Evolutionary conservation across 148 eudicot species (phyloP).

Genomic region (Rhododendron simsii): DNA sequence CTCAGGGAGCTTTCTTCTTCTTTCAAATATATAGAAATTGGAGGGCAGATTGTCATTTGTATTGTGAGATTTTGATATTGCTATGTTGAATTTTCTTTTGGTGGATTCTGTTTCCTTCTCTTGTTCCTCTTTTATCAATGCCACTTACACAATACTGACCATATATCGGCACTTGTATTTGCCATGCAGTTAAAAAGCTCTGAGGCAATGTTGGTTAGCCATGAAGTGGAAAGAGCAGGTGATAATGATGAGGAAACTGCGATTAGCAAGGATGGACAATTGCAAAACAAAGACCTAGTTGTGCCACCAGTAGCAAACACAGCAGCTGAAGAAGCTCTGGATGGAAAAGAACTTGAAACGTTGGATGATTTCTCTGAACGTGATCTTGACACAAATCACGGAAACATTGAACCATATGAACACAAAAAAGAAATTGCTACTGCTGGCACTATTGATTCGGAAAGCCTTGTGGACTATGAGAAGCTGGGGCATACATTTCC

Average conservation of each 20-base stretch:
- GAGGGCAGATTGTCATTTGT: not conserved
- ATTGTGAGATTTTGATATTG: not conserved
- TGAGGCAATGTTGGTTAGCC: conserved; percentile 5
- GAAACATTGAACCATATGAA: not conserved
- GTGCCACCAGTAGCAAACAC: conserved; percentile 10
- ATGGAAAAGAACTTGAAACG: not conserved
- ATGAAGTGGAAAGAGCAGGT: conserved; percentile 1
- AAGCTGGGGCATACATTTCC: not conserved
- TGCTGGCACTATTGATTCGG: not conserved
- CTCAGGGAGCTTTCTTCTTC: not conserved
- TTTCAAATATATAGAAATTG: not conserved
- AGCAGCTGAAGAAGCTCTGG: conserved; percentile 11
- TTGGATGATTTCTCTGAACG: conserved; percentile 7
- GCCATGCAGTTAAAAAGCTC: conserved; percentile 12
- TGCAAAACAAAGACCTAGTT: conserved; percentile 4
- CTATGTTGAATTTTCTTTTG: not conserved
- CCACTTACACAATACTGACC: not conserved
- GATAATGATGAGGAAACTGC: conserved; percentile 1
- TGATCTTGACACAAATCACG: not conserved
- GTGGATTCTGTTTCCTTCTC: not conserved
- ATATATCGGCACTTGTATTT: not conserved
- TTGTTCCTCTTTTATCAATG: not conserved
- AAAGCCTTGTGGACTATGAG: conserved; percentile 1
- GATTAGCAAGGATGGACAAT: not conserved
- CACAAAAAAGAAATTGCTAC: not conserved